Evolutionary conservation across 768 basidiomycete species (phyloP).

Genomic region (Phanerodontia chrysosporium): DNA sequence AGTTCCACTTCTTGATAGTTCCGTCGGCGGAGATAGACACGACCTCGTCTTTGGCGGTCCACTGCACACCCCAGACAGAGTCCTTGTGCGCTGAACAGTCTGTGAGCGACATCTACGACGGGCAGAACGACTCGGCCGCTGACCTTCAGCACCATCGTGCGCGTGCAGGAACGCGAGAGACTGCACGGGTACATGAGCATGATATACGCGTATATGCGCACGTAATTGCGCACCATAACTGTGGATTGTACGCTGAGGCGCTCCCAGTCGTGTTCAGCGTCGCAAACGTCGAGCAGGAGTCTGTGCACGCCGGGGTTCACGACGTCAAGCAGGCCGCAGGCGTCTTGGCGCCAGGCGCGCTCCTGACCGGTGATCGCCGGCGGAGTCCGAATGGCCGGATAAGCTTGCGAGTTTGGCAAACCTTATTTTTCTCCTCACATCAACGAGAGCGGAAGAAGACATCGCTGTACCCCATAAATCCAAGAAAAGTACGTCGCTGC

Average conservation of each 20-base stretch:
- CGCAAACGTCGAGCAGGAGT: neutral
- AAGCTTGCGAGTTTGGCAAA: slow-evolving; percentile 30
- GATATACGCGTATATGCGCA: neutral
- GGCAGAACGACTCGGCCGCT: slow-evolving; percentile 22
- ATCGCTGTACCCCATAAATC: slow-evolving; percentile 35
- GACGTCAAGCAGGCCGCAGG: neutral
- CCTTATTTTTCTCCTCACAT: slow-evolving; percentile 67
- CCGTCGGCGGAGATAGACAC: slow-evolving; percentile 80
- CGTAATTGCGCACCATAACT: neutral
- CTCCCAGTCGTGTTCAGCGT: neutral
- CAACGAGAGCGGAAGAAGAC: slow-evolving; percentile 97
- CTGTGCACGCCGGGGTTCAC: neutral
- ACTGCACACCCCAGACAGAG: slow-evolving; percentile 73
- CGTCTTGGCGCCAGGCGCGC: neutral
- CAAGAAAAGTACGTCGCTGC: slow-evolving; percentile 25
- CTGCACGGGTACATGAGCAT: slow-evolving; percentile 29
- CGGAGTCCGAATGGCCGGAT: slow-evolving; percentile 47
- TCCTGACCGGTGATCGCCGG: slow-evolving; percentile 39
- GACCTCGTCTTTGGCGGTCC: slow-evolving; percentile 59
- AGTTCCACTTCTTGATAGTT: slow-evolving; percentile 67
- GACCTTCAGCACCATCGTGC: slow-evolving; percentile 77
- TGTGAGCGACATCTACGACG: slow-evolving; percentile 10
- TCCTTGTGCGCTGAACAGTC: slow-evolving; percentile 64
- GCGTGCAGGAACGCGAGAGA: slow-evolving; percentile 73
- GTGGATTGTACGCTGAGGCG: neutral